These are phyloP conservation scores for Alternaria sp. DNA, from an alignment of 2,329 filamentous ascomycete genomes.

Conservation along the genomic window DNA sequence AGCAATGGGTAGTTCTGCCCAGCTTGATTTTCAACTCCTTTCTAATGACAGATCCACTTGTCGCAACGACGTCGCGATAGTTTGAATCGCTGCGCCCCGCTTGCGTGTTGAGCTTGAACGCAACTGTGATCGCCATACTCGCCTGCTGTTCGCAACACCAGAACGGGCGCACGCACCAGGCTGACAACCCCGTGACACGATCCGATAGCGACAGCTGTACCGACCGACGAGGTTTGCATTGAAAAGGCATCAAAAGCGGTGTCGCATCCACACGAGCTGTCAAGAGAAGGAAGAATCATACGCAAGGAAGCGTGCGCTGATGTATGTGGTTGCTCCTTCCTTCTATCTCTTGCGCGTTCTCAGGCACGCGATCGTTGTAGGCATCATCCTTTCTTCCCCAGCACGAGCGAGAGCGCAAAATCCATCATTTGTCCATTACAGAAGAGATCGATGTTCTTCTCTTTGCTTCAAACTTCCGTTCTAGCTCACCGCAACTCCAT, in stretches of 20 bases:
- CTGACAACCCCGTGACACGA: conserved; percentile 28
- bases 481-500: conserved; percentile 1
- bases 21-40: conserved; percentile 21
- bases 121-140: conserved; percentile 24
- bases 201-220: conserved; percentile 19
- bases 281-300: conserved; percentile 21
- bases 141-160: conserved; percentile 24
- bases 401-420: conserved; percentile 15
- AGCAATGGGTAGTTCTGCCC: conserved; percentile 16
- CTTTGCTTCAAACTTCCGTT: not conserved
- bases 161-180: conserved; percentile 33
- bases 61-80: conserved; percentile 25
- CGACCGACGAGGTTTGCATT: conserved; percentile 11
- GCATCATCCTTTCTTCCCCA: conserved; percentile 16
- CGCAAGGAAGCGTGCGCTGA: conserved; percentile 37
- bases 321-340: conserved; percentile 46
- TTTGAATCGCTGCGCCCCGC: conserved; percentile 34
- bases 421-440: not conserved
- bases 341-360: conserved; percentile 23
- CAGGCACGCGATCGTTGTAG: conserved; percentile 29
- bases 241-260: conserved; percentile 20
- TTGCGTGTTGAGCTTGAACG: conserved; percentile 26
- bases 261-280: conserved; percentile 30
- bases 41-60: conserved; percentile 29
- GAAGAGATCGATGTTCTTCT: not conserved